Percentiles rank a stretch among this genome's conserved stretches.
Evolutionary conservation across 345 rosid genomes (phyloP).

Genomic region (Arabidopsis suecica): DNA sequence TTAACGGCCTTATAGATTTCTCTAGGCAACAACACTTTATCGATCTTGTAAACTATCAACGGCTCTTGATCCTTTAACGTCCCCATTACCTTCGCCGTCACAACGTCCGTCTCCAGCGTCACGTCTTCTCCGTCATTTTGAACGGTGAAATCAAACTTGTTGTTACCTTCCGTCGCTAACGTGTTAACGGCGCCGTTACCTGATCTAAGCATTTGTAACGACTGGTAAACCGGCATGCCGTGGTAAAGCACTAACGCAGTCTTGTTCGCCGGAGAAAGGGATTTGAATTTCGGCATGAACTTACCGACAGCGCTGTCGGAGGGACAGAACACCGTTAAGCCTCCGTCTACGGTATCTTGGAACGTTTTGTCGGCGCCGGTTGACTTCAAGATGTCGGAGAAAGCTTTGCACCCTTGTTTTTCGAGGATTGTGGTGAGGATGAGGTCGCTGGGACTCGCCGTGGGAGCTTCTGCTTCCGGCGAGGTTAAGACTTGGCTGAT

Average conservation of each 20-base stretch:
- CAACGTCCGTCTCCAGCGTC: conserved; percentile 66
- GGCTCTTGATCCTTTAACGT: conserved; percentile 82
- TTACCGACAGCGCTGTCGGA: conserved; percentile 61
- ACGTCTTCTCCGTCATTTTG: conserved; percentile 79
- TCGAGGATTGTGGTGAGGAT: conserved; percentile 68
- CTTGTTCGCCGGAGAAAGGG: conserved; percentile 69
- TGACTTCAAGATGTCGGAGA: conserved; percentile 65
- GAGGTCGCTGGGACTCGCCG: conserved; percentile 66
- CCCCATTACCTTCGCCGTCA: conserved; percentile 64
- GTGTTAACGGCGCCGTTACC: conserved; percentile 84
- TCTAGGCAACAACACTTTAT: conserved; percentile 72
- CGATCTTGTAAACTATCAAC: conserved; percentile 68
- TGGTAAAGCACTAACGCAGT: conserved; percentile 69
- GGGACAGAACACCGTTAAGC: conserved; percentile 90
- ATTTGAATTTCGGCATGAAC: conserved; percentile 77
- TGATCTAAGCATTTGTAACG: conserved; percentile 71
- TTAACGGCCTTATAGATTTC: conserved; percentile 74
- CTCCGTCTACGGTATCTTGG: conserved; percentile 76
- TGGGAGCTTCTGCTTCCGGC: conserved; percentile 84
- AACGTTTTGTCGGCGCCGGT: conserved; percentile 69
- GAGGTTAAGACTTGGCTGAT: conserved; percentile 75
- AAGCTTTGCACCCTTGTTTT: conserved; percentile 85
- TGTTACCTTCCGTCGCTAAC: conserved; percentile 85
- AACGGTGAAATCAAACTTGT: conserved; percentile 74
- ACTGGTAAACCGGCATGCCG: conserved; percentile 76